Percentiles rank a stretch among this genome's conserved stretches.
These are phyloP conservation scores for Alnus rubra DNA, from an alignment of 306 rosid species.

Conservation along the genomic window DNA sequence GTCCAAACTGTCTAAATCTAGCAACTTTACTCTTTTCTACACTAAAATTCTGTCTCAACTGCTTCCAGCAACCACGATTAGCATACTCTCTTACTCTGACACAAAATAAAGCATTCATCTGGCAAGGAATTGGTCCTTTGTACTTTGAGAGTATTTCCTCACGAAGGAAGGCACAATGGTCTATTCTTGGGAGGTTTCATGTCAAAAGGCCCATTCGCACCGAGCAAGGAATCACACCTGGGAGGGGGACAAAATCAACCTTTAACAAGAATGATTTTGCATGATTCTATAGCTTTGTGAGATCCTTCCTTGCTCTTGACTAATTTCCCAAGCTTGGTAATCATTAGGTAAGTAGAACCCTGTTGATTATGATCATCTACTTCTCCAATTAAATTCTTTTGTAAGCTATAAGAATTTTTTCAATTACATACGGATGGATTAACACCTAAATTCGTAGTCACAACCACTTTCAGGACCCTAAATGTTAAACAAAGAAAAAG, in stretches of 20 bases:
- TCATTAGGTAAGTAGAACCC: no score
- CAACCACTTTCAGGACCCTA: constrained; percentile 9
- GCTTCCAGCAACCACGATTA: no score
- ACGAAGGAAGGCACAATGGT: neutral
- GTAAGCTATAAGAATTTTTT: neutral
- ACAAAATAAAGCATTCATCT: neutral
- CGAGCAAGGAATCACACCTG: neutral
- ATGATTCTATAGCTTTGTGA: neutral
- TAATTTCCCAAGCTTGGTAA: no score
- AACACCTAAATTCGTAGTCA: constrained; percentile 11
- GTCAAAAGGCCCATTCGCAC: neutral
- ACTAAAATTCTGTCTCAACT: no score
- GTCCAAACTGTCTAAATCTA: neutral
- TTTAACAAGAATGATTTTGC: no score
- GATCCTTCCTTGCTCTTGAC: neutral
- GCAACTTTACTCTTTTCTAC: neutral
- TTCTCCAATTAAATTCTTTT: neutral
- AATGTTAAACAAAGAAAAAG: neutral
- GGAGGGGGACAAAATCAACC: neutral
- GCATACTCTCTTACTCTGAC: neutral
- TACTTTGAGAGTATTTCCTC: neutral
- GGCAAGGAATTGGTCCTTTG: neutral
- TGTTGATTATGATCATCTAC: no score
- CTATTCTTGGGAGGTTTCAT: neutral
- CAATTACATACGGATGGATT: neutral